These are phyloP conservation scores for Claviceps purpurea DNA, from an alignment of 2,329 filamentous ascomycete genomes.

Conservation along the genomic window DNA sequence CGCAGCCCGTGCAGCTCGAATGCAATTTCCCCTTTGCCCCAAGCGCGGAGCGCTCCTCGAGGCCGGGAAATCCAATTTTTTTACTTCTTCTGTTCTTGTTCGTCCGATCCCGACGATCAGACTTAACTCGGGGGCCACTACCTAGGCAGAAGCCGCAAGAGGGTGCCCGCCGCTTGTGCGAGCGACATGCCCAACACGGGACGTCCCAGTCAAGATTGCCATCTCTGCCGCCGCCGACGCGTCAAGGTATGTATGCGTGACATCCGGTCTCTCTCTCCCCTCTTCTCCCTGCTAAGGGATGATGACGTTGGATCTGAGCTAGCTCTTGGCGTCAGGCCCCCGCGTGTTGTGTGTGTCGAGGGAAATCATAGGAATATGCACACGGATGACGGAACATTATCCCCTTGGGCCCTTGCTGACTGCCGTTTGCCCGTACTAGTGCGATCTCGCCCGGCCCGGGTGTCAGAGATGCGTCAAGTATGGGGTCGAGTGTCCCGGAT, in stretches of 20 bases:
- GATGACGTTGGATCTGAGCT: no score
- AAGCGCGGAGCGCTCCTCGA: not conserved
- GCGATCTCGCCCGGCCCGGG: conserved; percentile 24
- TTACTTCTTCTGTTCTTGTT: not conserved
- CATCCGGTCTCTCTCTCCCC: not conserved
- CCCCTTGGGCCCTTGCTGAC: no score
- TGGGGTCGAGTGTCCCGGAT: conserved; percentile 25
- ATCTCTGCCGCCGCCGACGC: conserved; percentile 25
- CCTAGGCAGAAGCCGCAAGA: no score
- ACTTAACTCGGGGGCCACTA: no score
- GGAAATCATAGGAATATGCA: no score
- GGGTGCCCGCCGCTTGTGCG: not conserved
- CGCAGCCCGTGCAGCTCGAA: not conserved
- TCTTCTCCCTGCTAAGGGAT: no score
- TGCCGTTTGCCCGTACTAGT: conserved; percentile 13
- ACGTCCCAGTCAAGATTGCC: conserved; percentile 26
- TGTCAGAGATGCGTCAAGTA: conserved; percentile 29
- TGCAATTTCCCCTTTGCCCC: not conserved
- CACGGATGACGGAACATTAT: no score
- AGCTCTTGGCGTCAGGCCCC: no score
- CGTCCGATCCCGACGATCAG: not conserved
- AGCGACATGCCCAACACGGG: conserved; percentile 26
- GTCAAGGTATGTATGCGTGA: conserved; percentile 25
- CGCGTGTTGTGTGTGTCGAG: no score
- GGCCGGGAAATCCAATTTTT: not conserved